Evolutionary conservation across 805 yeast species (phyloP).

Genomic region (Danielia oregonensis): DNA sequence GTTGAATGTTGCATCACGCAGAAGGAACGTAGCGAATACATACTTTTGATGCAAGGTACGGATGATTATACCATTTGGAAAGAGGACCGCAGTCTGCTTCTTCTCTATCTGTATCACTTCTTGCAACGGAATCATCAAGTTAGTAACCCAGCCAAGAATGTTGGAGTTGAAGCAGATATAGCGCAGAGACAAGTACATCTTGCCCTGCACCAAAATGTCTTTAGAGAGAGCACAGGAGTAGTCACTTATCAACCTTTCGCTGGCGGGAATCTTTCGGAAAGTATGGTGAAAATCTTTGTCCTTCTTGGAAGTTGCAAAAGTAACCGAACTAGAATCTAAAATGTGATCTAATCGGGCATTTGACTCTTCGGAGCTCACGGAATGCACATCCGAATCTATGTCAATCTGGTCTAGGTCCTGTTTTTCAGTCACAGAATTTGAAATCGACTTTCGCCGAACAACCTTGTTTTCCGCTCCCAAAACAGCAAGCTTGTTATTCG

Average conservation of each 20-base stretch:
- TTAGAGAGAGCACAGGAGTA: slow-evolving; percentile 62
- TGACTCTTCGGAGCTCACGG: slow-evolving; percentile 11
- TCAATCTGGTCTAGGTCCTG: slow-evolving; percentile 3
- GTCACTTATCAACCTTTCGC: slow-evolving; percentile 57
- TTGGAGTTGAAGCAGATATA: slow-evolving; percentile 63
- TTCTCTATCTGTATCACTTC: slow-evolving; percentile 65
- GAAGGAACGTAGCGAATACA: slow-evolving; percentile 61
- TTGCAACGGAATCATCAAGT: slow-evolving; percentile 51
- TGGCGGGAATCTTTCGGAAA: slow-evolving; percentile 48
- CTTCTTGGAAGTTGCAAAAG: slow-evolving; percentile 31
- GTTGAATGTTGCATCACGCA: slow-evolving; percentile 52
- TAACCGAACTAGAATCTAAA: slow-evolving; percentile 6
- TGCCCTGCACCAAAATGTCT: slow-evolving; percentile 67
- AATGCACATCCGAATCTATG: slow-evolving; percentile 7
- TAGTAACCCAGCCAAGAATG: slow-evolving; percentile 64
- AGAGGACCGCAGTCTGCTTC: slow-evolving; percentile 60
- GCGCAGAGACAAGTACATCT: slow-evolving; percentile 53
- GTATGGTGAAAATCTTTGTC: slow-evolving; percentile 58
- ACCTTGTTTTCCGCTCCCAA: slow-evolving; percentile 19
- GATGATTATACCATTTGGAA: slow-evolving; percentile 66
- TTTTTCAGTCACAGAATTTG: slow-evolving; percentile 10
- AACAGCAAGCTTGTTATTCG: slow-evolving; percentile 14
- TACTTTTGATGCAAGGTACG: slow-evolving; percentile 60
- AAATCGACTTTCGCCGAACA: slow-evolving; percentile 19
- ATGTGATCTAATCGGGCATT: slow-evolving; percentile 10